A percentile compares a stretch with the other conserved stretches of the same genome.
These are phyloP conservation scores for Whalleya microplaca DNA, from an alignment of 2,329 filamentous ascomycete species.

Conservation along the genomic window DNA sequence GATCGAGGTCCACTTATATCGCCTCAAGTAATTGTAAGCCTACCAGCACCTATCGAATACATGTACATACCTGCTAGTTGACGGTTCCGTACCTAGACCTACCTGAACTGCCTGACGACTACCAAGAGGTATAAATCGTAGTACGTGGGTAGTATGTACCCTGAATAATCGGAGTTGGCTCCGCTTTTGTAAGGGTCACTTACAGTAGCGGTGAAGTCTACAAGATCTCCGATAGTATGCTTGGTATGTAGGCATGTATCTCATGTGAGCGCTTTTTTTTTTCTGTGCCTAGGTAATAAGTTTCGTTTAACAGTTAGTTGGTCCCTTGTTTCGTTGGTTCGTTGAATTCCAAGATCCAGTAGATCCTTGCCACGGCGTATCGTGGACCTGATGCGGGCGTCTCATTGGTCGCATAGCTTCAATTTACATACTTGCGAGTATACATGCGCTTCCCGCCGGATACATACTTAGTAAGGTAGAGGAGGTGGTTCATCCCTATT, in stretches of 20 bases:
- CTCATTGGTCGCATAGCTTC: slow-evolving; percentile 10
- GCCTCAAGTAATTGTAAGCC: neutral
- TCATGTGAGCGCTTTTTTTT: slow-evolving; percentile 11
- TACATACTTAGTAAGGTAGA: too few relatives aligned
- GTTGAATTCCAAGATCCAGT: slow-evolving; percentile 22
- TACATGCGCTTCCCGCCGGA: too few relatives aligned
- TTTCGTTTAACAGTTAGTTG: slow-evolving; percentile 20
- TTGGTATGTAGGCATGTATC: neutral
- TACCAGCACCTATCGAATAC: too few relatives aligned
- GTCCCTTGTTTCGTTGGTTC: slow-evolving; percentile 14
- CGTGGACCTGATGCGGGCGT: slow-evolving; percentile 18
- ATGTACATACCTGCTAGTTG: too few relatives aligned
- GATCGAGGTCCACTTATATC: neutral
- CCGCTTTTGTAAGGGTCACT: neutral
- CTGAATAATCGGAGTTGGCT: neutral
- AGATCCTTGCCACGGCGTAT: slow-evolving; percentile 23
- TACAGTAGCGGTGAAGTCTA: neutral
- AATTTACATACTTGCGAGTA: too few relatives aligned
- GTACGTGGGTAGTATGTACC: neutral
- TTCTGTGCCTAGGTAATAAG: too few relatives aligned
- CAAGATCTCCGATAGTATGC: neutral
- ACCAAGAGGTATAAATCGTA: too few relatives aligned
- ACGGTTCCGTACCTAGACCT: too few relatives aligned
- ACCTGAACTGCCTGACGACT: too few relatives aligned
- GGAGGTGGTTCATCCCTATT: too few relatives aligned